phyloP scores from a whole-genome alignment of 768 basidiomycete species.

The Psilocybe azurescens region DNA sequence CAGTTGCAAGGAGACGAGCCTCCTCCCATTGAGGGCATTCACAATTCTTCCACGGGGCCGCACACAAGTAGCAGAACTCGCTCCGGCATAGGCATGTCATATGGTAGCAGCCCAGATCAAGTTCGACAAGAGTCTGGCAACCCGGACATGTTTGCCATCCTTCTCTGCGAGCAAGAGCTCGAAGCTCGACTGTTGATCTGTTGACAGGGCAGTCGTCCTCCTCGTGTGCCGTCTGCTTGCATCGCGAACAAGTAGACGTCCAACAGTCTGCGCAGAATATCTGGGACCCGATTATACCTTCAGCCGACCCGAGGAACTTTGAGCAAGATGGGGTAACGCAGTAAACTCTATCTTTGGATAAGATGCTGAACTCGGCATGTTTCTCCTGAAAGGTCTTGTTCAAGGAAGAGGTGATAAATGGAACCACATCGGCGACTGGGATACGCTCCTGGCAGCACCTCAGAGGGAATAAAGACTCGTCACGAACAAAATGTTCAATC shows the following conservation, averaged over 20 bases:
- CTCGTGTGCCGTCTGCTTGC: conserved; percentile 53
- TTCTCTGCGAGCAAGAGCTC: conserved; percentile 46
- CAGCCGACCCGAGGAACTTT: conserved; percentile 52
- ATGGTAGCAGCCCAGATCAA: conserved; percentile 63
- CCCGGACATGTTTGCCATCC: conserved; percentile 70
- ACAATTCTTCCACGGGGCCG: conserved; percentile 66
- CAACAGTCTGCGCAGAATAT: conserved; percentile 45
- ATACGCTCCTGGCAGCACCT: conserved; percentile 52
- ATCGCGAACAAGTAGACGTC: conserved; percentile 46
- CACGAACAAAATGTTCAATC: conserved; percentile 43
- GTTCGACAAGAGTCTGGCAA: conserved; percentile 61
- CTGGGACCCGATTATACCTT: conserved; percentile 12
- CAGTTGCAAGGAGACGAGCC: conserved; percentile 40
- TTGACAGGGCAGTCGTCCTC: conserved; percentile 47
- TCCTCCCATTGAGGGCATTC: conserved; percentile 72
- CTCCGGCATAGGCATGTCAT: conserved; percentile 64
- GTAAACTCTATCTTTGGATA: conserved; percentile 51
- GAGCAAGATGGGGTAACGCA: conserved; percentile 55
- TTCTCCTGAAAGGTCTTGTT: conserved; percentile 43
- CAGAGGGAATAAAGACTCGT: conserved; percentile 57
- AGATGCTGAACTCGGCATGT: conserved; percentile 48
- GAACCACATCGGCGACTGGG: conserved; percentile 13
- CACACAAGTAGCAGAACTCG: conserved; percentile 73
- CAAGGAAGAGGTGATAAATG: conserved; percentile 30
- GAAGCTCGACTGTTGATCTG: conserved; percentile 44